Conservation (phyloP, 2,329 filamentous ascomycete genomes). For the Pezicula rhizophila region DNA sequence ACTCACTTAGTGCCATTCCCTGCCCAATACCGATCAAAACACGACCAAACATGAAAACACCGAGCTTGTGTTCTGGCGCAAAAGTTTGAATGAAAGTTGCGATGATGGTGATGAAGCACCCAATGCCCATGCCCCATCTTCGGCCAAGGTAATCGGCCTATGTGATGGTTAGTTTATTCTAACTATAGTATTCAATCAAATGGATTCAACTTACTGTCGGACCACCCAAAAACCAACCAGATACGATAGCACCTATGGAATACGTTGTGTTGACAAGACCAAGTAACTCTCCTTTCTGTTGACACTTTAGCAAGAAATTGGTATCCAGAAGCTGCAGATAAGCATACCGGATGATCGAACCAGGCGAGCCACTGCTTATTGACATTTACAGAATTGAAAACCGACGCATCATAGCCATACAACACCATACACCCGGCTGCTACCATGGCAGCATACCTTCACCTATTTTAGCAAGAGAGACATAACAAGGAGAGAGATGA, state of each 20-base stretch:
- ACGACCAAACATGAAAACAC: constrained; percentile 62
- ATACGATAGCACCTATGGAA: constrained; percentile 64
- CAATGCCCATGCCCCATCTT: constrained; percentile 58
- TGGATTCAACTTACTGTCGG: constrained; percentile 30
- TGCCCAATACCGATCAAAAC: constrained; percentile 66
- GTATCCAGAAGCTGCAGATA: neutral
- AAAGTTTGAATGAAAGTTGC: constrained; percentile 66
- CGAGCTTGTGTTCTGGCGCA: constrained; percentile 52
- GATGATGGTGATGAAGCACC: constrained; percentile 59
- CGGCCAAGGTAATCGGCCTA: constrained; percentile 53
- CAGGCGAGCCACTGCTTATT: constrained; percentile 59
- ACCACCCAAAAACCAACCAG: constrained; percentile 64
- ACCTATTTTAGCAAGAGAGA: neutral
- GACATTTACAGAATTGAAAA: constrained; percentile 67
- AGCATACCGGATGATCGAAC: constrained; percentile 39
- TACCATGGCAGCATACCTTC: constrained; percentile 17
- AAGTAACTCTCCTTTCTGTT: constrained; percentile 34
- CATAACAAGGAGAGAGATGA: too few relatives aligned
- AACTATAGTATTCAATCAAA: neutral
- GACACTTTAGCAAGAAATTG: constrained; percentile 17
- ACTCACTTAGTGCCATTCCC: constrained; percentile 56
- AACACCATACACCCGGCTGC: constrained; percentile 43
- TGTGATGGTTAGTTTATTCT: neutral
- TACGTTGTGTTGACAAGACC: constrained; percentile 63
- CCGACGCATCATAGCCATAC: constrained; percentile 68